These are phyloP conservation scores for Aspergillus sp. DNA, from an alignment of 2,329 filamentous ascomycete genomes.

Conservation along the genomic window DNA sequence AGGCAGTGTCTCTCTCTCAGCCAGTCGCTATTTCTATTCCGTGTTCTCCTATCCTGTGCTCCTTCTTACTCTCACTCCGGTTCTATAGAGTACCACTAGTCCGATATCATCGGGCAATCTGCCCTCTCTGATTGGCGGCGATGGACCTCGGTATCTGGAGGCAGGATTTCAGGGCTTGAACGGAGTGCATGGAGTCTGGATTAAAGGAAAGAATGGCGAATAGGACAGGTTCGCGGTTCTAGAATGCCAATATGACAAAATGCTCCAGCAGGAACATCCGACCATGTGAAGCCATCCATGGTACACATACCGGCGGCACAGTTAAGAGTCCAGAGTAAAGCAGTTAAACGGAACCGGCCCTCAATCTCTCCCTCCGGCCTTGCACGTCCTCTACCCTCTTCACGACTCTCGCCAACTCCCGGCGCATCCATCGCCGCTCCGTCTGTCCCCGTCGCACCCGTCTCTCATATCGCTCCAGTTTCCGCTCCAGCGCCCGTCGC, in stretches of 20 bases:
- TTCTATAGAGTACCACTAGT: neutral
- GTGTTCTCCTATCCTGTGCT: conserved; percentile 4
- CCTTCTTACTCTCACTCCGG: neutral
- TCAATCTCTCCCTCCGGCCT: neutral
- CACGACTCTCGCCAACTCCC: conserved; percentile 14
- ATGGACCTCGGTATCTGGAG: too few relatives aligned
- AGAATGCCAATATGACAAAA: too few relatives aligned
- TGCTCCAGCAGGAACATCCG: too few relatives aligned
- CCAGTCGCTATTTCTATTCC: too few relatives aligned
- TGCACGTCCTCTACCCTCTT: conserved; percentile 9
- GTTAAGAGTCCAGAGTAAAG: too few relatives aligned
- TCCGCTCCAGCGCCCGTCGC: conserved; percentile 13
- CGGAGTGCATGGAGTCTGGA: neutral
- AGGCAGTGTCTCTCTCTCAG: too few relatives aligned
- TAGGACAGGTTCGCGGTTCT: too few relatives aligned
- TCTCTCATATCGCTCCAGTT: conserved; percentile 10
- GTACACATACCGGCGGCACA: too few relatives aligned
- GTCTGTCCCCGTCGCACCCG: conserved; percentile 9
- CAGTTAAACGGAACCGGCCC: too few relatives aligned
- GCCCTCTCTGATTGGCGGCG: too few relatives aligned
- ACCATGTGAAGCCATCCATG: too few relatives aligned
- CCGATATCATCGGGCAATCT: too few relatives aligned
- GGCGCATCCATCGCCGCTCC: conserved; percentile 14
- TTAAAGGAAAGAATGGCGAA: neutral
- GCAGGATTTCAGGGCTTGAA: neutral